Evolutionary conservation across 352 stramenopile species (phyloP).

Genomic region (Globisporangium perplexum): DNA sequence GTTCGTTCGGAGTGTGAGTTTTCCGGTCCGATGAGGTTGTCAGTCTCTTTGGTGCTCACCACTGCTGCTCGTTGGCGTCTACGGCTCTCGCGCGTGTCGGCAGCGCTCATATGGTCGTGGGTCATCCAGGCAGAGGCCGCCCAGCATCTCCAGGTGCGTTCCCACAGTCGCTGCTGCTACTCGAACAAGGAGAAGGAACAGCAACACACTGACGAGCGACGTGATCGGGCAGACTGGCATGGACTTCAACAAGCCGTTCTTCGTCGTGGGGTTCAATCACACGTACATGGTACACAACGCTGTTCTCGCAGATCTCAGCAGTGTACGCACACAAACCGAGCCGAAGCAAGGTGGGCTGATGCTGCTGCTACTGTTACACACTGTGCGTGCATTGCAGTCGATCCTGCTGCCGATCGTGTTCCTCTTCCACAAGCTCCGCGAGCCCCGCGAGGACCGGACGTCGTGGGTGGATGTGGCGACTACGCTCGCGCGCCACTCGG

Average conservation of each 20-base stretch:
- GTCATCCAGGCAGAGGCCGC: slow-evolving; percentile 19
- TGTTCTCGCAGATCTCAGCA: neutral
- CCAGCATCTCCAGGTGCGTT: slow-evolving; percentile 8
- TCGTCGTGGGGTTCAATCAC: slow-evolving; percentile 60
- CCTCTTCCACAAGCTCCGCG: slow-evolving; percentile 24
- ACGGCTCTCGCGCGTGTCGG: neutral
- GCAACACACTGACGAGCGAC: neutral
- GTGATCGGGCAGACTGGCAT: neutral
- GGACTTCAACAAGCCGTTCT: slow-evolving; percentile 48
- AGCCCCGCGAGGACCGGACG: slow-evolving; percentile 11
- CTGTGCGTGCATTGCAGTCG: slow-evolving; percentile 11
- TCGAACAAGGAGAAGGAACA: too few relatives aligned
- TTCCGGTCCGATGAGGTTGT: too few relatives aligned
- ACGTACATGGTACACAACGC: slow-evolving; percentile 18
- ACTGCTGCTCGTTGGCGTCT: neutral
- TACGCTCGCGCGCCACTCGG: slow-evolving; percentile 28
- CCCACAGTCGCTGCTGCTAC: neutral
- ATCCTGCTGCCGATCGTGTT: slow-evolving; percentile 33
- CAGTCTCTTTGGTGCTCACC: neutral
- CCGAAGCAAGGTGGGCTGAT: too few relatives aligned
- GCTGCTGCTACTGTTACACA: neutral
- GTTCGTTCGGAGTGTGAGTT: neutral
- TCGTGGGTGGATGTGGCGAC: slow-evolving; percentile 14
- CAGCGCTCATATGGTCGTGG: slow-evolving; percentile 22
- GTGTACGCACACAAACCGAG: too few relatives aligned